These are phyloP conservation scores for Coemansia sp. DNA, from an alignment of 192 early-diverging fungal species.

Conservation along the genomic window DNA sequence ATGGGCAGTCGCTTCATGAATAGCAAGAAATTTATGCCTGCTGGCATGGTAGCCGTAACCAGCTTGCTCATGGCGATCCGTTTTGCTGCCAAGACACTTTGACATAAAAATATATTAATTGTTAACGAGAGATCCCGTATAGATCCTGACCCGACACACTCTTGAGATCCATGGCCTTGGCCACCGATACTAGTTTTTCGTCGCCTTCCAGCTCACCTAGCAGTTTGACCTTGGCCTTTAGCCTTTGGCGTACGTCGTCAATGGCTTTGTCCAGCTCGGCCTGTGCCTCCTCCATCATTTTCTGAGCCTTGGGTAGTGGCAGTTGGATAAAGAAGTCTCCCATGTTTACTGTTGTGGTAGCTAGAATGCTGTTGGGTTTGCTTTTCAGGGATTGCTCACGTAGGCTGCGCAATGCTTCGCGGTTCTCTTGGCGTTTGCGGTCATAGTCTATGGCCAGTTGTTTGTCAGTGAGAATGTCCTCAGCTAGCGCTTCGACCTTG, in stretches of 20 bases:
- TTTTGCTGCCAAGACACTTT: conserved; percentile 20
- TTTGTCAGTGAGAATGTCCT: conserved; percentile 50
- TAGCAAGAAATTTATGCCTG: conserved; percentile 54
- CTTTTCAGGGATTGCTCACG: conserved; percentile 19
- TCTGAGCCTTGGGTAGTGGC: conserved; percentile 31
- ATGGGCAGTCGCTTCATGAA: conserved; percentile 44
- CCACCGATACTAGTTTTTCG: conserved; percentile 10
- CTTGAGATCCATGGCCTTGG: conserved; percentile 27
- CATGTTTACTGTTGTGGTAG: conserved; percentile 48
- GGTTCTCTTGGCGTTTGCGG: conserved; percentile 45
- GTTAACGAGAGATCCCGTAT: conserved; percentile 13
- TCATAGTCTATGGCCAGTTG: conserved; percentile 45
- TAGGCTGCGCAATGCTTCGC: conserved; percentile 38
- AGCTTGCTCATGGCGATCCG: conserved; percentile 42
- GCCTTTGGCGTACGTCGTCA: conserved; percentile 38
- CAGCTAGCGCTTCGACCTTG: conserved; percentile 40
- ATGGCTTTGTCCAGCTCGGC: conserved; percentile 46
- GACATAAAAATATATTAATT: conserved; percentile 1
- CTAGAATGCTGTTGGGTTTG: conserved; percentile 23
- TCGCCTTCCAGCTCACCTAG: conserved; percentile 39
- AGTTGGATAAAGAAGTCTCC: conserved; percentile 54
- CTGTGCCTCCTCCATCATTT: conserved; percentile 44
- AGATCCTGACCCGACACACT: conserved; percentile 19
- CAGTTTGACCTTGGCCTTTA: conserved; percentile 33
- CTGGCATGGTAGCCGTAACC: conserved; percentile 36